phyloP scores from a whole-genome alignment of 495 filamentous ascomycete species.

The Neurospora sp. region DNA sequence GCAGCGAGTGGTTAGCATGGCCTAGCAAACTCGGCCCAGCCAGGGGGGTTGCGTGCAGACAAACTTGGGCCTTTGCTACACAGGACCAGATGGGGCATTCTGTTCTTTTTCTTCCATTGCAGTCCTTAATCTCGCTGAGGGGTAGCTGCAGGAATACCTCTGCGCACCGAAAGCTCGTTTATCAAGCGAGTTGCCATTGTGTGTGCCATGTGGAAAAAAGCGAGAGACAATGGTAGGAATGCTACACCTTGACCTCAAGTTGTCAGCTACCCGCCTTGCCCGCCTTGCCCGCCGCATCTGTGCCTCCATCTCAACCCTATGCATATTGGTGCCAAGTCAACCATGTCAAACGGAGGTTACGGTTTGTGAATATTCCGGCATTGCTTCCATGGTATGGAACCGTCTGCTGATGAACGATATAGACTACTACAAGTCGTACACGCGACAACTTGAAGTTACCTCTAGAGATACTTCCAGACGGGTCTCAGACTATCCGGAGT shows the following conservation, averaged over 20 bases:
- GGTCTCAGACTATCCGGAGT: not conserved
- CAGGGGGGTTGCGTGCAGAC: not conserved
- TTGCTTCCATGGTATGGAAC: not conserved
- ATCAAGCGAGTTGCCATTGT: not conserved
- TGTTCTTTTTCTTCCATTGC: not conserved
- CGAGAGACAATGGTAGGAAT: not conserved
- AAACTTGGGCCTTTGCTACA: not conserved
- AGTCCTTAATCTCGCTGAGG: constrained; percentile 13
- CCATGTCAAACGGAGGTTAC: not conserved
- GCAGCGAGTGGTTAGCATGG: not conserved
- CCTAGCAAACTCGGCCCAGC: not conserved
- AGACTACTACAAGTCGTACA: not conserved
- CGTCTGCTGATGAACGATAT: not conserved
- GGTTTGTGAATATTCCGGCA: not conserved
- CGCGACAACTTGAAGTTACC: not conserved
- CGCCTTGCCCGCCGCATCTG: not conserved
- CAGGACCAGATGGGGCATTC: not conserved
- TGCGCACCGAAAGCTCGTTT: not conserved
- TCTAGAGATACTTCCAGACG: not conserved
- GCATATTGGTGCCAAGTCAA: constrained; percentile 7
- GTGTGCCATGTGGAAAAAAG: not conserved
- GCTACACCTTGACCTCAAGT: not conserved
- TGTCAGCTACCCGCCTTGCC: not conserved
- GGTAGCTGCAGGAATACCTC: constrained; percentile 4
- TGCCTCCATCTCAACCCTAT: constrained; percentile 11